Percentiles rank a stretch among this genome's conserved stretches.
Conservation (phyloP, 129 eudicot species). For the Solidago caesia region DNA sequence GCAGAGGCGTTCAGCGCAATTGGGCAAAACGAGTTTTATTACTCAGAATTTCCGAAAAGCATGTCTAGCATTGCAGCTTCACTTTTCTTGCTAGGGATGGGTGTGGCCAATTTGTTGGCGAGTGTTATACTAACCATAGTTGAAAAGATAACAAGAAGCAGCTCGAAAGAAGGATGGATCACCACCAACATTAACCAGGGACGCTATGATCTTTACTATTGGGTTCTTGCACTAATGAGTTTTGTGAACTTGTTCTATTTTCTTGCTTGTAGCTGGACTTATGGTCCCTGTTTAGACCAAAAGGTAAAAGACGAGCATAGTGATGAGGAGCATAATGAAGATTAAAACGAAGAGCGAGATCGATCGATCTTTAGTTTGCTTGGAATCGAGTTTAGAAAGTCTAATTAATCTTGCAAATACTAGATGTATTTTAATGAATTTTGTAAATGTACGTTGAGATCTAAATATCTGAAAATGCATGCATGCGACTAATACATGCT, state of each 20-base stretch:
- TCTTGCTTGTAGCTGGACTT: constrained; percentile 31
- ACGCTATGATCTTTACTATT: constrained; percentile 40
- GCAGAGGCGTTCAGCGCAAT: constrained; percentile 42
- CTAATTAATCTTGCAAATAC: constrained; percentile 12
- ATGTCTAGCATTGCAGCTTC: constrained; percentile 39
- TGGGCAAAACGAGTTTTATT: constrained; percentile 39
- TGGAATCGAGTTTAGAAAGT: constrained; percentile 5
- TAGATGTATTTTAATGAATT: constrained; percentile 3
- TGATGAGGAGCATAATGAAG: not conserved
- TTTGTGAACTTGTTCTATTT: constrained; percentile 36
- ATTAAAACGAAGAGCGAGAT: not conserved
- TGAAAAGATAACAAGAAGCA: constrained; percentile 25
- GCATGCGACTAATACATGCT: not conserved
- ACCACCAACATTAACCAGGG: constrained; percentile 33
- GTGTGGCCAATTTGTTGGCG: constrained; percentile 36
- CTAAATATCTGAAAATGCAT: not conserved
- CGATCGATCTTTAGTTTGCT: constrained; percentile 5
- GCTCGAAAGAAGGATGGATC: constrained; percentile 38
- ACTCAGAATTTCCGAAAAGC: constrained; percentile 23
- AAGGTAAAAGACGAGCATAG: constrained; percentile 2
- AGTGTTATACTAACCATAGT: constrained; percentile 36
- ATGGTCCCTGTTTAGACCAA: constrained; percentile 30
- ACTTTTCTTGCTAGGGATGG: constrained; percentile 33
- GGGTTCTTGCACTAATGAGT: constrained; percentile 37
- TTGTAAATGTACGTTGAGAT: not conserved